A percentile compares a stretch with the other conserved stretches of the same genome.
Evolutionary conservation across 805 yeast species (phyloP).

Genomic region (Yamadazyma philogaea): DNA sequence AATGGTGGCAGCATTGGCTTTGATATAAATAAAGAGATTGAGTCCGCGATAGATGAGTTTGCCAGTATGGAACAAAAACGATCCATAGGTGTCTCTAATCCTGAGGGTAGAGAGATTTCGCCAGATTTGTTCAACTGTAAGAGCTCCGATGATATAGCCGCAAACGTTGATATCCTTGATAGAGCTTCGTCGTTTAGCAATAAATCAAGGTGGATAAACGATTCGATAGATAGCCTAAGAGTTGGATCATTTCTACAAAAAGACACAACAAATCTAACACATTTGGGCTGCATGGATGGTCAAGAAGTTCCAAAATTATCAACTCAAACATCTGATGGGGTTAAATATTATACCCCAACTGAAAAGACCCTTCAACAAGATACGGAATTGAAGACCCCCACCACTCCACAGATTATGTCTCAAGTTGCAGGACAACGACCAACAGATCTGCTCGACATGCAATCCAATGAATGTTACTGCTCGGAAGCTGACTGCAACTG

Average conservation of each 20-base stretch:
- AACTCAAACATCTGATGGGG: neutral
- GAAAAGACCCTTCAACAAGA: neutral
- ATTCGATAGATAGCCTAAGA: neutral
- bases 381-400: neutral
- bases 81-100: neutral
- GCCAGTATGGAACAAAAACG: neutral
- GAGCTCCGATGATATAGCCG: neutral
- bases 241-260: neutral
- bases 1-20: slow-evolving; percentile 18
- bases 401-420: neutral
- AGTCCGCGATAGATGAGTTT: slow-evolving; percentile 4
- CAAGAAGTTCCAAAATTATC: neutral
- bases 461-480: slow-evolving; percentile 22
- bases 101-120: no score
- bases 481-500: slow-evolving; percentile 33
- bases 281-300: neutral
- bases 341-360: neutral
- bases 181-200: neutral
- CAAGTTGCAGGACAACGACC: slow-evolving; percentile 6
- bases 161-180: no score
- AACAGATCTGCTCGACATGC: slow-evolving; percentile 3
- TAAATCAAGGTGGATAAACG: neutral
- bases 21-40: slow-evolving; percentile 4
- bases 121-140: neutral
- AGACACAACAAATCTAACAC: no score